These are phyloP conservation scores for Penicillium flavigenum DNA, from an alignment of 495 filamentous ascomycete species.

Conservation along the genomic window DNA sequence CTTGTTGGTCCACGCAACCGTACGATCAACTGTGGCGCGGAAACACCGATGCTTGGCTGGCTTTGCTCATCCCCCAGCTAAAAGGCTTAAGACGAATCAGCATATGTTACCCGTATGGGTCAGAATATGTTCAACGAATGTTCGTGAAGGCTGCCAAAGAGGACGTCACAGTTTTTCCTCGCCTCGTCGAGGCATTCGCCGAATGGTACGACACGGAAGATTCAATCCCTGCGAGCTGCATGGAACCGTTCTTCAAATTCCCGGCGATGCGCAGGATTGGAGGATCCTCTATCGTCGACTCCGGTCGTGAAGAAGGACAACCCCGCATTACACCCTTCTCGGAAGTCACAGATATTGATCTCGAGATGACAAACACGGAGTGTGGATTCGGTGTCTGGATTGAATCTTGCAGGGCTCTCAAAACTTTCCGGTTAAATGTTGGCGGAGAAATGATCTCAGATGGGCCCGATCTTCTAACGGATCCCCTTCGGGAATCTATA, in stretches of 20 bases:
- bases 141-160: neutral
- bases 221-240: neutral
- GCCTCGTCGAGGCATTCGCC: neutral
- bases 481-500: neutral
- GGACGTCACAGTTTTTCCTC: neutral
- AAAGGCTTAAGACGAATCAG: neutral
- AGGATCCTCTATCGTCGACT: neutral
- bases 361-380: neutral
- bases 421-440: neutral
- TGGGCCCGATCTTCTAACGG: neutral
- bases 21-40: neutral
- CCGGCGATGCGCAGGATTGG: neutral
- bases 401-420: neutral
- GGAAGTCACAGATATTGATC: neutral
- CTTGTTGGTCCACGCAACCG: neutral
- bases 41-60: conserved; percentile 1
- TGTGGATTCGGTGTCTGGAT: conserved; percentile 2
- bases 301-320: neutral
- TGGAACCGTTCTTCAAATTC: conserved; percentile 5
- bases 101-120: neutral
- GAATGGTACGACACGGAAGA: neutral
- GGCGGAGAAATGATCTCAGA: neutral
- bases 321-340: neutral
- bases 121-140: neutral
- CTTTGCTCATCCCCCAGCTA: conserved; percentile 1